These are phyloP conservation scores for Saccharomycopsis sp. DNA, from an alignment of 805 yeast species.

Conservation along the genomic window DNA sequence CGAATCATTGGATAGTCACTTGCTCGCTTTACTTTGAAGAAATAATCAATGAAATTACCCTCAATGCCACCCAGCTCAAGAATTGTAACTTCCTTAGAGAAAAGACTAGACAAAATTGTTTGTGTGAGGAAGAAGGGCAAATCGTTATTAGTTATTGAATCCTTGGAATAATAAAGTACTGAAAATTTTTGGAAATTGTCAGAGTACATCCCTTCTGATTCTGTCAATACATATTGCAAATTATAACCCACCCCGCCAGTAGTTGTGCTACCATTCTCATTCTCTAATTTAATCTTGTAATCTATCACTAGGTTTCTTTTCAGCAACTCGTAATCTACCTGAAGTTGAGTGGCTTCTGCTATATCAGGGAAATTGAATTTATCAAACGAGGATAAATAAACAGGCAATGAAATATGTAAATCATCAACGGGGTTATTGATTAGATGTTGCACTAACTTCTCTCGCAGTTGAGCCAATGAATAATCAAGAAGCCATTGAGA, in stretches of 20 bases:
- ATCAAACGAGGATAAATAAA: slow-evolving; percentile 33
- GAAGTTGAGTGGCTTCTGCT: slow-evolving; percentile 44
- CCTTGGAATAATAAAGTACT: slow-evolving; percentile 34
- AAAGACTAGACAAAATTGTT: slow-evolving; percentile 39
- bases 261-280: neutral
- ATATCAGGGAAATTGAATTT: slow-evolving; percentile 62
- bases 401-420: slow-evolving; percentile 36
- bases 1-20: neutral
- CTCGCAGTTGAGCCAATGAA: no score
- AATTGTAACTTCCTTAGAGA: slow-evolving; percentile 35
- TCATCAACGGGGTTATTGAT: slow-evolving; percentile 37
- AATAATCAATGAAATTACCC: slow-evolving; percentile 26
- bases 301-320: slow-evolving; percentile 22
- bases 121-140: slow-evolving; percentile 58
- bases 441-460: no score
- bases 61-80: slow-evolving; percentile 17
- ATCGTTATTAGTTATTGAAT: slow-evolving; percentile 46
- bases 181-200: slow-evolving; percentile 36
- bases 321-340: slow-evolving; percentile 37
- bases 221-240: slow-evolving; percentile 34
- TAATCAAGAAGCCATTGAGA: no score
- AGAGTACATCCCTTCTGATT: slow-evolving; percentile 38
- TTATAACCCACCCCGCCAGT: slow-evolving; percentile 24
- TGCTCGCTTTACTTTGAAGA: neutral
- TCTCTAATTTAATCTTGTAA: slow-evolving; percentile 18